These are phyloP conservation scores for Dalbergia cochinchinensis DNA, from an alignment of 306 rosid species.

Conservation along the genomic window DNA sequence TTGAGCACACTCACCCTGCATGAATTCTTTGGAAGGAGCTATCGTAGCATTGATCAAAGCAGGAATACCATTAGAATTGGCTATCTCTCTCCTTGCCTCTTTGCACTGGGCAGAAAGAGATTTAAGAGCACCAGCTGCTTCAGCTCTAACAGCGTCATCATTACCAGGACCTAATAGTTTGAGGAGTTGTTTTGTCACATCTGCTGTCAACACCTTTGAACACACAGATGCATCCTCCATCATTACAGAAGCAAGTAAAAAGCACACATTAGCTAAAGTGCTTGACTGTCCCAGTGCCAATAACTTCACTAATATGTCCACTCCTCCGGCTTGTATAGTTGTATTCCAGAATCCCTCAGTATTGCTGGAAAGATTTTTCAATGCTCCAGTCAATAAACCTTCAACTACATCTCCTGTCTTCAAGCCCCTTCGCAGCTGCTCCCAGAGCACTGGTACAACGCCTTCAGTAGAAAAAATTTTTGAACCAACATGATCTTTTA, in stretches of 20 bases:
- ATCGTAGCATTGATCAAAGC: constrained; percentile 95
- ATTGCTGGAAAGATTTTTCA: constrained; percentile 87
- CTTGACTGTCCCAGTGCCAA: constrained; percentile 76
- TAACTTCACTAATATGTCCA: constrained; percentile 83
- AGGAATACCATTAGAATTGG: constrained; percentile 92
- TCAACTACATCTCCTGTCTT: constrained; percentile 83
- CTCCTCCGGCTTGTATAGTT: constrained; percentile 92
- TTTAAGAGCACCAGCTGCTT: constrained; percentile 97
- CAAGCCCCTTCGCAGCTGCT: constrained; percentile 74
- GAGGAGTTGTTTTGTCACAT: constrained; percentile 89
- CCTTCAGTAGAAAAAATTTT: constrained; percentile 99
- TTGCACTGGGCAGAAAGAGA: constrained; percentile 92
- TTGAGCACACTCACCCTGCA: constrained; percentile 99
- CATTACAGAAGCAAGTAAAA: constrained; percentile 88
- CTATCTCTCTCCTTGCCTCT: constrained; percentile 95
- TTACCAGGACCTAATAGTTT: constrained; percentile 93
- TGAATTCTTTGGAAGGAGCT: constrained; percentile 99
- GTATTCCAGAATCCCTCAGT: constrained; percentile 97
- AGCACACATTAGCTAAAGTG: constrained; percentile 92
- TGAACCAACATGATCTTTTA: constrained; percentile 93
- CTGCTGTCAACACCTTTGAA: constrained; percentile 78
- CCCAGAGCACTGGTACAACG: constrained; percentile 97
- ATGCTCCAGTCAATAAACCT: constrained; percentile 90
- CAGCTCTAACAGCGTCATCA: constrained; percentile 94
- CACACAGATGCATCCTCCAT: constrained; percentile 94